Percentiles rank a stretch among this genome's conserved stretches.
Evolutionary conservation across 2,329 filamentous ascomycete genomes (phyloP).

Genomic region (Monosporascus sp.): DNA sequence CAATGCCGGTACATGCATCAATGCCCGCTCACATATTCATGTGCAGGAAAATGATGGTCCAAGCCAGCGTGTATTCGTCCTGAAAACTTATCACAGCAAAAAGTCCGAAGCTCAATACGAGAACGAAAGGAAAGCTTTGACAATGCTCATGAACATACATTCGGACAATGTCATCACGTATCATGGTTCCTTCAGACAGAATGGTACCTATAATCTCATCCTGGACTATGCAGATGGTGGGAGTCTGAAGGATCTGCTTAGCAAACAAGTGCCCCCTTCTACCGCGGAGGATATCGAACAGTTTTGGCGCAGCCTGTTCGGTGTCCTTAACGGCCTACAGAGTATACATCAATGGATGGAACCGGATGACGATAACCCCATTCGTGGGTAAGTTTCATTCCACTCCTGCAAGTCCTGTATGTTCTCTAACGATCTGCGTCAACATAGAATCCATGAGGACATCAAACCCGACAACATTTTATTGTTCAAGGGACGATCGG

Average conservation of each 20-base stretch:
- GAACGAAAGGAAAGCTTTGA: slow-evolving; percentile 9
- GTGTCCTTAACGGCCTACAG: slow-evolving; percentile 5
- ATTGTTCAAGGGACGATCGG: slow-evolving; percentile 6
- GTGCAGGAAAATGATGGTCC: background rate
- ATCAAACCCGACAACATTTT: slow-evolving; percentile 15
- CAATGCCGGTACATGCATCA: background rate
- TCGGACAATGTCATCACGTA: slow-evolving; percentile 9
- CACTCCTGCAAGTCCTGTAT: background rate
- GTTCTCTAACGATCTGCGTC: background rate
- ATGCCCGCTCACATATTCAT: background rate
- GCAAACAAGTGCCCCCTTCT: slow-evolving; percentile 1
- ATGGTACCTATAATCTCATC: slow-evolving; percentile 8
- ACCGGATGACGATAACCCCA: slow-evolving; percentile 3
- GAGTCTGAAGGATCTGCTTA: slow-evolving; percentile 7
- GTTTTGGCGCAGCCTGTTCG: slow-evolving; percentile 10
- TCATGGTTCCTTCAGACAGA: slow-evolving; percentile 12
- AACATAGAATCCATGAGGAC: slow-evolving; percentile 13
- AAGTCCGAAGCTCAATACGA: slow-evolving; percentile 6
- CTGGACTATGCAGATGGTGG: slow-evolving; percentile 12
- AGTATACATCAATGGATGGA: slow-evolving; percentile 6
- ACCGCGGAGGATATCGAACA: background rate
- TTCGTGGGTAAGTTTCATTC: slow-evolving; percentile 5
- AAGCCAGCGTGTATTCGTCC: slow-evolving; percentile 3
- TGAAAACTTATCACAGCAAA: slow-evolving; percentile 7
- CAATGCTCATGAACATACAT: slow-evolving; percentile 4